These are phyloP conservation scores for Canavalia ensiformis DNA, from an alignment of 306 rosid genomes.

Conservation along the genomic window DNA sequence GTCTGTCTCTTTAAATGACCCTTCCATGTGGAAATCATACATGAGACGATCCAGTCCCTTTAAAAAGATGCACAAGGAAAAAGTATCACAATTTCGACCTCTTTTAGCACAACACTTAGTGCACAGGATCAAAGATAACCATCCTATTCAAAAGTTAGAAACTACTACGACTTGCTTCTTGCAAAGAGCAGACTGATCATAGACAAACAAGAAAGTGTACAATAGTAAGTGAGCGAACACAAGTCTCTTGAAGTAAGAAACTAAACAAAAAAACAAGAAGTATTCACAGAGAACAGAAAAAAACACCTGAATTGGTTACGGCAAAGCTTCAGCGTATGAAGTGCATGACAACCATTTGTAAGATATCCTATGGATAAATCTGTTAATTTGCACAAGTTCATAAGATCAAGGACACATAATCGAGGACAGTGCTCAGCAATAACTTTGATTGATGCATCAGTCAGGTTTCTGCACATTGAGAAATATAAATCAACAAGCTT, in stretches of 20 bases:
- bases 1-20: neutral
- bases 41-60: neutral
- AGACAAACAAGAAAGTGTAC: conserved; percentile 26
- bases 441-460: conserved; percentile 75
- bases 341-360: conserved; percentile 74
- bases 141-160: conserved; percentile 1
- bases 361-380: conserved; percentile 78
- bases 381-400: conserved; percentile 68
- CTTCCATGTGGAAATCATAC: neutral
- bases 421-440: conserved; percentile 76
- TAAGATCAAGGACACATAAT: conserved; percentile 67
- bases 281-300: neutral
- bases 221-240: conserved; percentile 27
- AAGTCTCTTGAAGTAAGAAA: neutral
- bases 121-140: conserved; percentile 11
- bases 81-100: conserved; percentile 21
- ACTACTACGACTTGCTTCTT: conserved; percentile 4
- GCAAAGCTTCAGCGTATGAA: conserved; percentile 73
- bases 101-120: conserved; percentile 35
- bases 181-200: conserved; percentile 12
- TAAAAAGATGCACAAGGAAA: conserved; percentile 11
- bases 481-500: conserved; percentile 43
- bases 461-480: conserved; percentile 74
- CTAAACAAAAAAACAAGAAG: neutral
- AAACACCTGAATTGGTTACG: conserved; percentile 83